Percentiles rank a stretch among this genome's conserved stretches.
Conservation (phyloP, 371 early-diverging fungal genomes). For the Mucor lusitanicus region DNA sequence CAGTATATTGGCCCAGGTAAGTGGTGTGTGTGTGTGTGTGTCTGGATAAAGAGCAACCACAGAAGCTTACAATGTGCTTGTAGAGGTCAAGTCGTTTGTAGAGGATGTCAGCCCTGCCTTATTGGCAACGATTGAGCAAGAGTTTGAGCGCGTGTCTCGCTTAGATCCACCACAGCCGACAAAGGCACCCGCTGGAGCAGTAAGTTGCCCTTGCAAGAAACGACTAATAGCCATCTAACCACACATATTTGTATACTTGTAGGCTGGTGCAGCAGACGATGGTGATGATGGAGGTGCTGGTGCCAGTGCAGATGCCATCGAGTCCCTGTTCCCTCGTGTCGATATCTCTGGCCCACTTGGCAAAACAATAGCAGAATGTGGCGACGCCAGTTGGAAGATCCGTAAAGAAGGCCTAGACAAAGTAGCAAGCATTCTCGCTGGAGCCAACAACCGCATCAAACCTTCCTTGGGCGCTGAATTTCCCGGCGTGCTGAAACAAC, state of each 20-base stretch:
- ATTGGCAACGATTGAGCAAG: conserved; percentile 83
- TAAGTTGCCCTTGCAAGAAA: conserved; percentile 6
- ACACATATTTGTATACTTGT: neutral
- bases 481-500: conserved; percentile 74
- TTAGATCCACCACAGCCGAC: conserved; percentile 79
- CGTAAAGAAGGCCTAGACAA: conserved; percentile 94
- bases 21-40: too few species aligned
- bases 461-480: conserved; percentile 84
- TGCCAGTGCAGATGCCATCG: conserved; percentile 60
- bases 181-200: conserved; percentile 32
- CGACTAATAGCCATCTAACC: neutral
- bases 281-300: conserved; percentile 31
- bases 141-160: conserved; percentile 86
- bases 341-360: conserved; percentile 65
- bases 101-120: conserved; percentile 85
- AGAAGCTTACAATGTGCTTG: too few species aligned
- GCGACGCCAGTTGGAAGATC: conserved; percentile 90
- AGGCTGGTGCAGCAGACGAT: conserved; percentile 5
- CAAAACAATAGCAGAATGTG: conserved; percentile 61
- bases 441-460: conserved; percentile 82
- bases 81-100: conserved; percentile 74
- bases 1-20: conserved; percentile 78
- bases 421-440: conserved; percentile 67
- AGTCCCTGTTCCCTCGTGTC: conserved; percentile 86
- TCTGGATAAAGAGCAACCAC: too few species aligned